phyloP scores from a whole-genome alignment of 2,329 filamentous ascomycete genomes.

The Chaetomium sp. region DNA sequence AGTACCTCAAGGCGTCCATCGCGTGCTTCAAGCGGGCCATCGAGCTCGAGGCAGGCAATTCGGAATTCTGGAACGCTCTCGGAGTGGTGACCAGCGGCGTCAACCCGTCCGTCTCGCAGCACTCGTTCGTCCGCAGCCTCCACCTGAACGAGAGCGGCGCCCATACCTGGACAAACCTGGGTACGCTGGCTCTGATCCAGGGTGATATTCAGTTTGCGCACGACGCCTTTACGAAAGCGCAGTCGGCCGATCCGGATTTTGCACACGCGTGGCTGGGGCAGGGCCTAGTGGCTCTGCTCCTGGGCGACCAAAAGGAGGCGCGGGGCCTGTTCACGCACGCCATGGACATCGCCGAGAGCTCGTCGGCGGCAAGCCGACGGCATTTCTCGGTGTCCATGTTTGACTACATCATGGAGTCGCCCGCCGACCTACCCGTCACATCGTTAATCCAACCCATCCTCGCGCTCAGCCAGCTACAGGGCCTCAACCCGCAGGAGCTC shows the following conservation, averaged over 20 bases:
- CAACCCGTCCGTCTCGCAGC: constrained; percentile 86
- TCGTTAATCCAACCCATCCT: constrained; percentile 85
- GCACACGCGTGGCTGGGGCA: constrained; percentile 93
- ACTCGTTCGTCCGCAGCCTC: constrained; percentile 89
- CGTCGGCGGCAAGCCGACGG: constrained; percentile 70
- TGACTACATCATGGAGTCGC: constrained; percentile 70
- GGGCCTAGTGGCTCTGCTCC: constrained; percentile 77
- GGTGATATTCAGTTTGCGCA: constrained; percentile 86
- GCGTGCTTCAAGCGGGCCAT: constrained; percentile 94
- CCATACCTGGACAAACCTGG: constrained; percentile 87
- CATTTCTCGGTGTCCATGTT: constrained; percentile 83
- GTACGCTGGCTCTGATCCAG: constrained; percentile 80
- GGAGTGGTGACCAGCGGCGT: constrained; percentile 87
- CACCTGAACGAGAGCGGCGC: constrained; percentile 87
- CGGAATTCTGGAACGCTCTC: constrained; percentile 96
- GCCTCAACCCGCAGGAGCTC: constrained; percentile 70
- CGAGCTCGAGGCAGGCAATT: constrained; percentile 89
- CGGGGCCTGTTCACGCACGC: constrained; percentile 88
- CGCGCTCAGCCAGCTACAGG: constrained; percentile 77
- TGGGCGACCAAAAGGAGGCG: constrained; percentile 75
- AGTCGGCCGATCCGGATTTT: constrained; percentile 93
- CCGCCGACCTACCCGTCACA: constrained; percentile 53
- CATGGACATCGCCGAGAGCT: constrained; percentile 85
- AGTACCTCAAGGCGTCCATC: constrained; percentile 78
- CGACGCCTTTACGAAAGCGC: constrained; percentile 83